Evolutionary conservation across 495 filamentous ascomycete genomes (phyloP), one percentile per base, ranked within the genome.

Genomic region (Penicillium robsamsonii): DNA sequence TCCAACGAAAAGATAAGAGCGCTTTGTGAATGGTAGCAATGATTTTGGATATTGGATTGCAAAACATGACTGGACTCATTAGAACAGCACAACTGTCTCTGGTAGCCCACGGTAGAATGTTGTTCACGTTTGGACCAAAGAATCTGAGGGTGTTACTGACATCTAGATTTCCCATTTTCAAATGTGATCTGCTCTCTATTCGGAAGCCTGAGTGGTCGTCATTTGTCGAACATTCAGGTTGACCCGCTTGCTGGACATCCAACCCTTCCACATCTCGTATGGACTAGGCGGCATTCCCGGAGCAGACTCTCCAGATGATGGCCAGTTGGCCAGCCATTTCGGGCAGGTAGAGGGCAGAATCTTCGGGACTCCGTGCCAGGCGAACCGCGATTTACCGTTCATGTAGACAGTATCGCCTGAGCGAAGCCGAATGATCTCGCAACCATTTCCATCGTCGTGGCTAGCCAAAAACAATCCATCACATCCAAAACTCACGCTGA

Each of bases 181-280:
- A 33, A 29, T 22, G 1, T 35, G 2, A 9, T 30, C 31, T 40
- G 27, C 15, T 11, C 17, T 22, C 11, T 27, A 27, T 40, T 46
- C 56, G 9, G 44, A 17, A 51, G n/a, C 27, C 42, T n/a, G 5
- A 1, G 27, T n/a, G 17, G n/a, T 50, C 20, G 77, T 84, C 87
- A 96, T 95, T 72, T 97, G 94, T 60, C 92, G 81, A 12, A 97
- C 86, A 69, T 96, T 97, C 52, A 97, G 60, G 72, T 96, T 96
- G 52, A 97, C 82, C 62, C 93, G 78, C 73, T 96, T 96, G 15
- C 82, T 79, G 31, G 72, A 74, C 86, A 96, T 91, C 92, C 92
- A 97, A 4, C 85, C 87, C 65, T 78, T 86, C 88, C 89, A 96
- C 46, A 74, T 73, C 53, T 82, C 71, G 59, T 80, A 89, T 46